Percentiles rank a stretch among this genome's conserved stretches.
These are phyloP conservation scores for Aspergillus incahuasiensis DNA, from an alignment of 495 filamentous ascomycete genomes.

Conservation along the genomic window DNA sequence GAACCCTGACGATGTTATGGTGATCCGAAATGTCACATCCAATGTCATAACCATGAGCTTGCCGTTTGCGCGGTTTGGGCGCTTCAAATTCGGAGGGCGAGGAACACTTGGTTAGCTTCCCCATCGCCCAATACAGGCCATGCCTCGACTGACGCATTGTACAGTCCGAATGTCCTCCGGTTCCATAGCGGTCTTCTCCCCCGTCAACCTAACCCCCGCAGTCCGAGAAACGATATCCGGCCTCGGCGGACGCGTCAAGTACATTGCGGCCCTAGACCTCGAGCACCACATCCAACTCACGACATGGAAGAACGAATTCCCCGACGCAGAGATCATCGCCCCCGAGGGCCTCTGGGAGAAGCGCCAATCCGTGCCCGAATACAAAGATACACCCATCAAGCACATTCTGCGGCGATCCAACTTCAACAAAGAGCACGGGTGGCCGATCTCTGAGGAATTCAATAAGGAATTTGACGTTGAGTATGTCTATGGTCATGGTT, in stretches of 20 bases:
- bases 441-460: constrained; percentile 65
- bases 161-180: constrained; percentile 72
- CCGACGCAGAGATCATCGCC: constrained; percentile 71
- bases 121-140: neutral
- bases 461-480: constrained; percentile 82
- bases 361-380: constrained; percentile 60
- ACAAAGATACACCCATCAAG: constrained; percentile 63
- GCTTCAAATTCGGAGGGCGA: constrained; percentile 76
- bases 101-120: constrained; percentile 69
- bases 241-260: constrained; percentile 69
- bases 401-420: constrained; percentile 55
- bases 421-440: constrained; percentile 44
- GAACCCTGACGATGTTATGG: constrained; percentile 75
- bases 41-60: constrained; percentile 76
- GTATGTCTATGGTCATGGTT: constrained; percentile 73
- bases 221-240: constrained; percentile 60
- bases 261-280: constrained; percentile 81
- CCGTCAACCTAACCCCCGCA: constrained; percentile 73
- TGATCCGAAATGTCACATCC: constrained; percentile 77
- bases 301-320: constrained; percentile 75
- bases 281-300: constrained; percentile 92
- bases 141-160: constrained; percentile 6
- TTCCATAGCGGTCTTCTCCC: constrained; percentile 85
- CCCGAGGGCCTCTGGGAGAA: constrained; percentile 86
- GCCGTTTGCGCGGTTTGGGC: constrained; percentile 80